phyloP scores from a whole-genome alignment of 2,329 filamentous ascomycete genomes.

The Stagonosporopsis rhizophila region DNA sequence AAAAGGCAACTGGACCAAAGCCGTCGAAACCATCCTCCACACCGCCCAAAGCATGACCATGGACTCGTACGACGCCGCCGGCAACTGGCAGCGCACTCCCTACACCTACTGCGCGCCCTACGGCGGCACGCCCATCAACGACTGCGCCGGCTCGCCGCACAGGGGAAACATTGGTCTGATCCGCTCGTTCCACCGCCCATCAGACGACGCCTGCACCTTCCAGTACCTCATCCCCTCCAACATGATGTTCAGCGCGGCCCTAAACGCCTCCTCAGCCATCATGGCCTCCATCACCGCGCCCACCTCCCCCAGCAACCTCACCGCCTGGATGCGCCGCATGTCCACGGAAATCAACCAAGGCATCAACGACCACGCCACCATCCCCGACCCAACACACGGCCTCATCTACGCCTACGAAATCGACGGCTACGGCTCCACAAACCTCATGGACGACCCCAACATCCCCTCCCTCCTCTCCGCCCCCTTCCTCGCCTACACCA shows the following conservation, averaged over 20 bases:
- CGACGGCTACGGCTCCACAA: conserved; percentile 56
- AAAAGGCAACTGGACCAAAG: conserved; percentile 54
- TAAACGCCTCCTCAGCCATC: conserved; percentile 61
- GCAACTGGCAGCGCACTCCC: conserved; percentile 52
- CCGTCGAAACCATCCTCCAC: conserved; percentile 52
- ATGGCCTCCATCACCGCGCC: conserved; percentile 50
- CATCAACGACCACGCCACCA: conserved; percentile 54
- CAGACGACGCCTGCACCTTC: conserved; percentile 59
- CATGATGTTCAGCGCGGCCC: conserved; percentile 76
- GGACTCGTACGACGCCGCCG: conserved; percentile 55
- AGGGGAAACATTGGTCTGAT: conserved; percentile 57
- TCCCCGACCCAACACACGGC: conserved; percentile 44
- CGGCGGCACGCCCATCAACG: conserved; percentile 59
- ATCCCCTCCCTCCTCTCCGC: conserved; percentile 71
- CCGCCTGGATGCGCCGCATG: conserved; percentile 63
- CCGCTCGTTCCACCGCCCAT: conserved; percentile 57
- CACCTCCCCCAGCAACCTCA: conserved; percentile 55
- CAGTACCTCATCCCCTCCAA: conserved; percentile 60
- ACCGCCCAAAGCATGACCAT: conserved; percentile 56
- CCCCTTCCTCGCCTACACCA: conserved; percentile 66
- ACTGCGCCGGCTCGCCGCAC: conserved; percentile 59
- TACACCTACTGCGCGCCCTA: conserved; percentile 56
- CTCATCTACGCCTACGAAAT: conserved; percentile 58
- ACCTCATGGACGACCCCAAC: conserved; percentile 76
- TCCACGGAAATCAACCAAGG: conserved; percentile 53